Evolutionary conservation across 208 protist species (phyloP), one percentile per base, ranked within the genome.

Genomic region (Wallacemonas rigidus): DNA sequence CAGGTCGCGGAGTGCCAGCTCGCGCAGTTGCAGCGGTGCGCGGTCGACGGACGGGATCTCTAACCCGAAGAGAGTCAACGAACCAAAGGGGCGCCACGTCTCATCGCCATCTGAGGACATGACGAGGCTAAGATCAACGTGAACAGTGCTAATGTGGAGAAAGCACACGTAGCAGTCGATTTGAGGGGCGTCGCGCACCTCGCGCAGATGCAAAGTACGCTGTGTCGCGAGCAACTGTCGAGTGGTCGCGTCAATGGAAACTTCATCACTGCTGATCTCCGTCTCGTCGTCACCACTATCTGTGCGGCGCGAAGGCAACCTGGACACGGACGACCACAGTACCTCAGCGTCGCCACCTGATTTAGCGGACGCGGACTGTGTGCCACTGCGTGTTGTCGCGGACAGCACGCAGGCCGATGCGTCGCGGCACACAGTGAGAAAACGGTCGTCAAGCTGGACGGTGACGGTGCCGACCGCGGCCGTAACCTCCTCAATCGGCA

Each of bases 21-120:
- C 71, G 61, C 60, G 75, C 36, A 95, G 64, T 0, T 57, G 69
- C 48, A 86, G 63, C 3, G 75, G 70, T 14, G 75, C 77, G 55
- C 47, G 40, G 41, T 93, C 88, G 6, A 93, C 54, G 7, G 88
- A 89, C 11, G 85, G 80, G 48, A 91, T 73, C 44, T 92, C 56
- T 14, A 79, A 43, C 9, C 65, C 68, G 36, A 72, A 58, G 14
- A 86, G 26, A 6, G 69, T 51, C 5, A 92, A 71, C 15, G 74
- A 76, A 1, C 71, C 53, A 67, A 90, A 91, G 3, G 88, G 85
- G 50, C 87, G 80, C 77, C 77, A 89, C 38, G 68, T 60, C 2
- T 79, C 71, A 5, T 17, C 40, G 43, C 90, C 80, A 11, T 63
- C 69, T 8, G 86, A 79, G 11, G 82, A 50, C 45, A 50, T 50